phyloP scores from a whole-genome alignment of 495 filamentous ascomycete species.

The Trichoderma orchidacearum region DNA sequence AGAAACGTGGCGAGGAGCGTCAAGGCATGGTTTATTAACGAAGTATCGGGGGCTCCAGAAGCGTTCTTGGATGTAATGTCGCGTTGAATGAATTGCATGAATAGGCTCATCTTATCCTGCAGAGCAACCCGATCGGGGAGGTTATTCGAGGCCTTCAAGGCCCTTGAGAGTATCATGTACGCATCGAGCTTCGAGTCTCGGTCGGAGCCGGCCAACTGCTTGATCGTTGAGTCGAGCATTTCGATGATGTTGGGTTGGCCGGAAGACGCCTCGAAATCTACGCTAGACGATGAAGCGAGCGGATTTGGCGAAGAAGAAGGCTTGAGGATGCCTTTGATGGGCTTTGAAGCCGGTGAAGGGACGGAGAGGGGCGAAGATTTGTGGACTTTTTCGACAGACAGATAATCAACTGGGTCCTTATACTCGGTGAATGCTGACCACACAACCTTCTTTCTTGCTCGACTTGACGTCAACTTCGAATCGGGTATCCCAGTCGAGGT shows the following conservation, averaged over 20 bases:
- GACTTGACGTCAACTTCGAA: constrained; percentile 43
- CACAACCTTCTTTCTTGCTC: constrained; percentile 52
- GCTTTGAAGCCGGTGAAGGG: constrained; percentile 49
- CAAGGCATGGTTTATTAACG: constrained; percentile 60
- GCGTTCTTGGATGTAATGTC: constrained; percentile 48
- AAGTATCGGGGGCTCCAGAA: constrained; percentile 39
- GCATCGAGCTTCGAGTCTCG: constrained; percentile 64
- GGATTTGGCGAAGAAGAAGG: constrained; percentile 32
- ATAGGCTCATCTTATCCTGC: constrained; percentile 54
- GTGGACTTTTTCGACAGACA: constrained; percentile 23
- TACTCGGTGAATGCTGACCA: constrained; percentile 65
- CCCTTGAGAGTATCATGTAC: constrained; percentile 65
- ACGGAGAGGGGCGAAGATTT: constrained; percentile 28
- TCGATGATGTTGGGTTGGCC: constrained; percentile 37
- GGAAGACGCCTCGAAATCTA: constrained; percentile 18
- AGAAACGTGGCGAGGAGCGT: constrained; percentile 62
- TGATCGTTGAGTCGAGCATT: constrained; percentile 74
- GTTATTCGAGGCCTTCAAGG: constrained; percentile 64
- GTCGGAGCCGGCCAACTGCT: constrained; percentile 61
- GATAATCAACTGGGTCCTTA: constrained; percentile 41
- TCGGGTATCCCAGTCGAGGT: constrained; percentile 37
- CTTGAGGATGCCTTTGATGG: constrained; percentile 82
- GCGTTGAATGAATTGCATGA: constrained; percentile 66
- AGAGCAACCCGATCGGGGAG: constrained; percentile 57
- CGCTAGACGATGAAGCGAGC: constrained; percentile 22